Base-by-base conservation (phyloP, 305 asterid genomes). In the Stenogyne calaminthoides region DNA sequence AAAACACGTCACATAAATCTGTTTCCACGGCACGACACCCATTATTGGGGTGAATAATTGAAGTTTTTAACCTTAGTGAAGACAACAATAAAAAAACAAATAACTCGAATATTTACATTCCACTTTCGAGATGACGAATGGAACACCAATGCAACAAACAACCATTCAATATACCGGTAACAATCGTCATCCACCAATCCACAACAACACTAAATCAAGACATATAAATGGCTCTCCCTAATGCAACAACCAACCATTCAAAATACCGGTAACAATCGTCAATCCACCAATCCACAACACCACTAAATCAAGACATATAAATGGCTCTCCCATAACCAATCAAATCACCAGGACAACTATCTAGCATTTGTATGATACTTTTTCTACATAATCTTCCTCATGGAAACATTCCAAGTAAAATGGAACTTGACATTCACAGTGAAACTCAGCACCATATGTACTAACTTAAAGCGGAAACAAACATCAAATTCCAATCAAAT, bases 401-500 rank as follows among this genome's bases (percentile, higher is more conserved):
- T 8, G 40, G 58, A 58, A 42, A 14, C 47, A 70, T 42, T 70
- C 70, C 22, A 42, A 56, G 20, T 29, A 22, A 52, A 27, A 56
- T 9, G 16, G 7, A 25, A 15, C 12, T 19, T 20, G 2, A 64
- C 8, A 20, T 20, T 18, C 9, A 42, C 56, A 64, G 7, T 19
- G 39, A 55, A 19, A 27, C 9, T 18, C 67, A 52, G 69, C 49
- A 64, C 6, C 73, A 64, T 59, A 27, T 40, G 9, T 27, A 61
- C n/a, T n/a, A 27, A 58, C 37, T 32, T 2, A 52, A 1, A 20
- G 44, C 54, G 44, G 25, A n/a, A 34, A 40, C 40, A 27, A 66
- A 20, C 34, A 55, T 32, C 67, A 52, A 72, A 64, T 71, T 77
- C 72, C 20, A 60, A 76, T 65, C 44, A 22, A 47, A 22, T 2